Conservation (phyloP, 1,284 basidiomycete genomes). For the Entoloma clypeatum region DNA sequence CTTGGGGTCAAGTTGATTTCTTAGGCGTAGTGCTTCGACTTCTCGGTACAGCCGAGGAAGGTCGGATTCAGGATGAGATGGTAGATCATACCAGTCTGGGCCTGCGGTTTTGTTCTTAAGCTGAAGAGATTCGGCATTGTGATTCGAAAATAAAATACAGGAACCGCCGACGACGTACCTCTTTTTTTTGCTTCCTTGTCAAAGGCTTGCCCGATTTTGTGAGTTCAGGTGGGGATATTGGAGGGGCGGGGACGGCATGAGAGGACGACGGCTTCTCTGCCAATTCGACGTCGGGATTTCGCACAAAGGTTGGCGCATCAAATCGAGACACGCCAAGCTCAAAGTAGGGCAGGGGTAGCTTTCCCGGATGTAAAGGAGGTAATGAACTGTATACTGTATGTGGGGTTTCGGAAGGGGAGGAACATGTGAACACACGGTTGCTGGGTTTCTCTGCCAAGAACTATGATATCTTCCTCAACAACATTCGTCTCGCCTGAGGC, state of each 20-base stretch:
- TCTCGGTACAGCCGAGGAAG: conserved; percentile 85
- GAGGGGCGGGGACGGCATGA: conserved; percentile 46
- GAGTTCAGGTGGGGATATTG: conserved; percentile 54
- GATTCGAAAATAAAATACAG: not conserved
- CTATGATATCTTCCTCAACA: conserved; percentile 51
- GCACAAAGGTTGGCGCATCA: conserved; percentile 44
- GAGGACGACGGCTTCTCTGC: conserved; percentile 46
- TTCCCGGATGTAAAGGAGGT: conserved; percentile 62
- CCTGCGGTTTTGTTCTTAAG: conserved; percentile 76
- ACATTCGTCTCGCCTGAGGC: conserved; percentile 2
- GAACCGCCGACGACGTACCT: conserved; percentile 38
- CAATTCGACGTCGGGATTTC: conserved; percentile 58
- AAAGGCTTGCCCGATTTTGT: conserved; percentile 55
- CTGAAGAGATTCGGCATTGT: conserved; percentile 33
- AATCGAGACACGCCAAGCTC: conserved; percentile 41
- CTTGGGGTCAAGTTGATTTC: conserved; percentile 94
- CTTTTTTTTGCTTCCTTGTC: conserved; percentile 68
- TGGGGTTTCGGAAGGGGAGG: conserved; percentile 7
- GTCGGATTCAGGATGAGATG: conserved; percentile 77
- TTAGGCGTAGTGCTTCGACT: conserved; percentile 87
- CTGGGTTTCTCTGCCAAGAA: conserved; percentile 33
- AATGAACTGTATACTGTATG: conserved; percentile 45
- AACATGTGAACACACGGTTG: conserved; percentile 31
- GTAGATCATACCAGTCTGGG: conserved; percentile 88
- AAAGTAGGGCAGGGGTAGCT: conserved; percentile 60